Conservation (phyloP, 1,284 basidiomycete species). For the Kwoniella shivajii region DNA sequence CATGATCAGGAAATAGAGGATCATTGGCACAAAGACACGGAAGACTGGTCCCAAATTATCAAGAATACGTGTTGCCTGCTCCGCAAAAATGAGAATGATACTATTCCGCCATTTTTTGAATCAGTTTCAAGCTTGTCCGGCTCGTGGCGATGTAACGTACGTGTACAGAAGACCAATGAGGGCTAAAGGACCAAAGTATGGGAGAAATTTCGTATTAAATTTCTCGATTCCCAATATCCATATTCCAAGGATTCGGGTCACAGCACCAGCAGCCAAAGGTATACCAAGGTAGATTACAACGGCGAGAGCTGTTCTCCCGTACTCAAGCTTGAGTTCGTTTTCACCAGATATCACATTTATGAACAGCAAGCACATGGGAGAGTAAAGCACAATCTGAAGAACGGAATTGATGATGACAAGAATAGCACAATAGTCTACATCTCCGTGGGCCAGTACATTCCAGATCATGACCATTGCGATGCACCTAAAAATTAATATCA, state of each 20-base stretch:
- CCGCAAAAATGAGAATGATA: conserved; percentile 70
- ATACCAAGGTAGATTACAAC: conserved; percentile 74
- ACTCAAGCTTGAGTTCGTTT: conserved; percentile 61
- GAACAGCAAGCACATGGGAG: conserved; percentile 74
- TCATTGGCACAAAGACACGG: conserved; percentile 75
- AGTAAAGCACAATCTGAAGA: conserved; percentile 75
- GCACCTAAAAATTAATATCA: conserved; percentile 24
- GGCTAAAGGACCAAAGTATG: conserved; percentile 69
- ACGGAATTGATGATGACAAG: conserved; percentile 62
- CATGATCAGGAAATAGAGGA: conserved; percentile 77
- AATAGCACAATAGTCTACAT: conserved; percentile 74
- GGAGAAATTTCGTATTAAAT: conserved; percentile 66
- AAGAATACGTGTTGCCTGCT: conserved; percentile 66
- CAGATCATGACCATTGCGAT: conserved; percentile 83
- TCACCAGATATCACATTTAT: conserved; percentile 68
- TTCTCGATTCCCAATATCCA: conserved; percentile 56
- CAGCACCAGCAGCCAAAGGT: conserved; percentile 66
- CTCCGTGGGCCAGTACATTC: conserved; percentile 76
- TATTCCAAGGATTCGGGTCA: conserved; percentile 67
- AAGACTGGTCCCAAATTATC: conserved; percentile 72
- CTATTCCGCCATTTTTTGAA: too few species aligned
- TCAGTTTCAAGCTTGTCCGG: conserved; percentile 25
- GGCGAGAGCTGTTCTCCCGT: conserved; percentile 70
- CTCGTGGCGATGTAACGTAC: conserved; percentile 4
- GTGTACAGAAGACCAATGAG: conserved; percentile 69